A percentile compares a stretch with the other conserved stretches of the same genome.
Evolutionary conservation across 2,329 filamentous ascomycete genomes (phyloP).

Genomic region (Rhynchosporium agropyri): DNA sequence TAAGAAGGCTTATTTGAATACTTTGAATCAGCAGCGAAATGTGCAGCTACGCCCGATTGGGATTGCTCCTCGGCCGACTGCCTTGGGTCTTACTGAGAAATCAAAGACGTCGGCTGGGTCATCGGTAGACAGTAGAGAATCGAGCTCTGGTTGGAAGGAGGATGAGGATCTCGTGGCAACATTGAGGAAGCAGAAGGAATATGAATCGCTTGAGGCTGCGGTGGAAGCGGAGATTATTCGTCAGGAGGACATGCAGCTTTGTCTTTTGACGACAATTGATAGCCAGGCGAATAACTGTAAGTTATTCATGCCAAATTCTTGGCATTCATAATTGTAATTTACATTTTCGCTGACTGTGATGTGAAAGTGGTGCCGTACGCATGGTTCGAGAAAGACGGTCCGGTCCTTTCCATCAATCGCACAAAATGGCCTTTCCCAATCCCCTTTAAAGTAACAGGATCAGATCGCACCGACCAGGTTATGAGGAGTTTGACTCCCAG

Average conservation of each 20-base stretch:
- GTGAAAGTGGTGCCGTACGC: constrained; percentile 25
- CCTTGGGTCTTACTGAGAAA: constrained; percentile 4
- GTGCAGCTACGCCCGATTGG: constrained; percentile 14
- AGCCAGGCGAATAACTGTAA: constrained; percentile 9
- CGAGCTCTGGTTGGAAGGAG: not conserved
- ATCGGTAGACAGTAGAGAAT: not conserved
- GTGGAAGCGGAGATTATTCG: constrained; percentile 13
- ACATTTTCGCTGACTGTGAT: not conserved
- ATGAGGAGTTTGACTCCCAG: constrained; percentile 21
- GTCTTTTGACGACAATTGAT: constrained; percentile 10
- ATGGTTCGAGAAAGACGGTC: constrained; percentile 25
- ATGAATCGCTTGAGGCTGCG: constrained; percentile 7
- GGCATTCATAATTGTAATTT: not conserved
- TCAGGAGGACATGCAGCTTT: constrained; percentile 7
- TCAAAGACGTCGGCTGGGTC: not conserved
- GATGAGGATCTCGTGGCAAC: not conserved
- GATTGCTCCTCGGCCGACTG: not conserved
- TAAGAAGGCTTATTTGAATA: constrained; percentile 16
- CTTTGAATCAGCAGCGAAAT: constrained; percentile 9
- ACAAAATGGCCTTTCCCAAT: constrained; percentile 22
- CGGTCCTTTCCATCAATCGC: constrained; percentile 22
- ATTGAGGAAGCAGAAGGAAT: not conserved
- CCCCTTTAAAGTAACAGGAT: constrained; percentile 21
- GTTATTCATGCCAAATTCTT: not conserved
- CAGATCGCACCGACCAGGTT: constrained; percentile 20